phyloP scores from a whole-genome alignment of 177 flowering plant species.

The Tripterygium wilfordii region DNA sequence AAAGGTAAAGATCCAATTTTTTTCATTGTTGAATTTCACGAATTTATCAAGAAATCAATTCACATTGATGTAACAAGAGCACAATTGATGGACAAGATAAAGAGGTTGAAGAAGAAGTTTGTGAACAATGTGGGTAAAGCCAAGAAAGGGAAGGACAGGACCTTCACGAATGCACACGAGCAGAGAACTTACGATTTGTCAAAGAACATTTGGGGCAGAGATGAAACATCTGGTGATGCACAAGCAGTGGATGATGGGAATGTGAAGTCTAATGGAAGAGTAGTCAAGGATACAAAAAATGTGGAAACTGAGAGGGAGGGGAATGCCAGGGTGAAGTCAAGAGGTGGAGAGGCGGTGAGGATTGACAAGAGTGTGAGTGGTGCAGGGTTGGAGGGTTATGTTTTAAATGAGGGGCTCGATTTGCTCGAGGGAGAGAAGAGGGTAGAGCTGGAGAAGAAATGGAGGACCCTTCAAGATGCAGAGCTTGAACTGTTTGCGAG shows the following conservation, averaged over 20 bases:
- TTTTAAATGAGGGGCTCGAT: background rate
- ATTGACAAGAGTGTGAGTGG: background rate
- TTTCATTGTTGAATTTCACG: conserved; percentile 30
- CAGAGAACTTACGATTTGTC: conserved; percentile 26
- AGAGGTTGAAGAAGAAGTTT: conserved; percentile 37
- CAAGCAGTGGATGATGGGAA: conserved; percentile 8
- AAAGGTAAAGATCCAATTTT: conserved; percentile 27
- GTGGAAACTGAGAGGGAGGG: background rate
- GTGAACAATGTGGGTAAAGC: conserved; percentile 14
- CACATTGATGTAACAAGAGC: conserved; percentile 18
- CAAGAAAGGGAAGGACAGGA: conserved; percentile 19
- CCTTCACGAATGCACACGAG: conserved; percentile 28
- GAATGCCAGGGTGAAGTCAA: background rate
- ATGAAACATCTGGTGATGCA: conserved; percentile 9
- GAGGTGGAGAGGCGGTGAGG: background rate
- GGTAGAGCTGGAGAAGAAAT: background rate
- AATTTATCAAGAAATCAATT: conserved; percentile 33
- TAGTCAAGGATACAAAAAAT: background rate
- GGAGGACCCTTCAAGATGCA: background rate
- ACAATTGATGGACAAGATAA: conserved; percentile 31
- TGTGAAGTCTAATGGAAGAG: background rate
- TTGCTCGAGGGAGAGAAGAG: background rate
- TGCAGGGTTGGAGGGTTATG: background rate
- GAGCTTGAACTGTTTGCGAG: background rate
- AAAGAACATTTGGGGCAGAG: conserved; percentile 39